Base-by-base conservation (phyloP, 2,329 filamentous ascomycete species). In the Hymenoscyphus linearis region DNA sequence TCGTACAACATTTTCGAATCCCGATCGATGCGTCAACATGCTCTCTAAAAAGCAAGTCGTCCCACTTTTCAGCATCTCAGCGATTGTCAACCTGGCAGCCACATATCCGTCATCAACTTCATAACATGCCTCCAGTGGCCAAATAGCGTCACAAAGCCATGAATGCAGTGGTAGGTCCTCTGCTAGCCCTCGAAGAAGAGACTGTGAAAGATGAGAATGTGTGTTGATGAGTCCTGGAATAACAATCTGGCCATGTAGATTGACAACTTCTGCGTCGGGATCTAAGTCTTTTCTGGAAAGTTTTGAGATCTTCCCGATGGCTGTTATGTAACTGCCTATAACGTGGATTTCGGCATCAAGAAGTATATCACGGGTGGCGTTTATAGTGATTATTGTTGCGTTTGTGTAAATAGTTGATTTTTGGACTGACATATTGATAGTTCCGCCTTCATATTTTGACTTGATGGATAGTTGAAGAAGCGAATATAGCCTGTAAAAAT, bases 41-140 rank as follows among this genome's bases (percentile, higher is more conserved):
- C 78, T 80, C 67, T 82, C 79, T 5, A 82, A 70, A 63, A 82
- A 82, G 64, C 76, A 80, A 2, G 79, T 82, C 3, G 79, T 81
- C 0, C 79, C 79, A 3, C 74, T 76, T 67, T 76, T 76, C 36
- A 81, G 70, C 78, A 82, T 80, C 69, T 82, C 79, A 0, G 76
- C 79, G 44, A 82, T 80, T 22, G 75, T 80, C 44, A 81, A 69
- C 5, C 76, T 69, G 1, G 77, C 78, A 4, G 79, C 79, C 3
- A 77, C 74, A 66, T 80, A 80, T 18, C 79, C 80, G 68, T 82
- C 79, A 36, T 76, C 75, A 2, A 71, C 69, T 0, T 75, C 77
- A 66, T 78, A 79, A 53, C 76, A 76, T 0, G 75, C 76, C 67
- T 80, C 76, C 3, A 79, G 69, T 9, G 77, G 75, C 79, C 79